phyloP scores from a whole-genome alignment of 1,139 yeast species.

The Arxiozyma bovina region DNA sequence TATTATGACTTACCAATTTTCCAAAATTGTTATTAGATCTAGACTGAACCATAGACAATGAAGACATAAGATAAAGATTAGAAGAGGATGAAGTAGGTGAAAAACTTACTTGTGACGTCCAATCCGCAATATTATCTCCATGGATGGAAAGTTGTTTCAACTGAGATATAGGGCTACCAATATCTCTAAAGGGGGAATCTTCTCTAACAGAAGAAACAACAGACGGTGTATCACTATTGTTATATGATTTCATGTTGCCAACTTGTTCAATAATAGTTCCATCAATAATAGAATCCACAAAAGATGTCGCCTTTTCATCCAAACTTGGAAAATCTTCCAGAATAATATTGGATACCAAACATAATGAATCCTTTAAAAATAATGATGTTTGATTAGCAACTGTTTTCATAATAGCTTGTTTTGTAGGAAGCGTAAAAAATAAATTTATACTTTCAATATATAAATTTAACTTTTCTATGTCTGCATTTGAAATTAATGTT shows the following conservation, averaged over 20 bases:
- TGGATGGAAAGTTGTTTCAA: not conserved
- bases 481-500: slow-evolving; percentile 11
- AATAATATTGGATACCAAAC: slow-evolving; percentile 22
- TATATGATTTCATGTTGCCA: slow-evolving; percentile 12
- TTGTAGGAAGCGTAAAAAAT: slow-evolving; percentile 21
- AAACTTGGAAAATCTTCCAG: slow-evolving; percentile 17
- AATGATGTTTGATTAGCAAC: slow-evolving; percentile 17
- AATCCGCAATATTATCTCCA: not conserved
- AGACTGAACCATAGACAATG: slow-evolving; percentile 8
- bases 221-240: slow-evolving; percentile 7
- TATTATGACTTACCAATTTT: not conserved
- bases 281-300: slow-evolving; percentile 20
- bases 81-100: slow-evolving; percentile 2
- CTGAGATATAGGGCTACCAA: not conserved
- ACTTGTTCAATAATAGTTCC: slow-evolving; percentile 18
- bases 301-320: slow-evolving; percentile 19
- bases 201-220: slow-evolving; percentile 5
- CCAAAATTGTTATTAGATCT: slow-evolving; percentile 6
- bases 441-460: slow-evolving; percentile 27
- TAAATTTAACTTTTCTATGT: slow-evolving; percentile 17
- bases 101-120: not conserved
- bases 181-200: slow-evolving; percentile 5
- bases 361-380: slow-evolving; percentile 21
- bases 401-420: slow-evolving; percentile 12
- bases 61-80: not conserved